phyloP scores from a whole-genome alignment of 345 rosid species.

The Populus simonii region DNA sequence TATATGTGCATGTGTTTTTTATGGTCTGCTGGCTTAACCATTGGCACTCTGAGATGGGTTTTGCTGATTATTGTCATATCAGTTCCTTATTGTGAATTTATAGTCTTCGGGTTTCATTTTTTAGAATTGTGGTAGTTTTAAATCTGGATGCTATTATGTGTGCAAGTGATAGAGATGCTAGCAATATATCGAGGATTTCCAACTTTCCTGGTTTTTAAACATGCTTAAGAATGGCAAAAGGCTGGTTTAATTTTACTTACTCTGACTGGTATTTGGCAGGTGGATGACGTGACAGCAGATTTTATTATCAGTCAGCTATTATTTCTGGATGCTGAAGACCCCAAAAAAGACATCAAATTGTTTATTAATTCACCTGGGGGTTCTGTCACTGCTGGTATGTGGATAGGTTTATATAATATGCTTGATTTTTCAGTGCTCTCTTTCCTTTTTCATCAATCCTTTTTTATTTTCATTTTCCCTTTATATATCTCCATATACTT shows the following conservation, averaged over 20 bases:
- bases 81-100: background rate
- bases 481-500: background rate
- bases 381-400: slow-evolving; percentile 78
- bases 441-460: no score
- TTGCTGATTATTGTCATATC: background rate
- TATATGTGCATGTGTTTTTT: no score
- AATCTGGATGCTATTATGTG: background rate
- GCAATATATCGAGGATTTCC: background rate
- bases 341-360: slow-evolving; percentile 67
- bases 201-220: background rate
- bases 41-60: background rate
- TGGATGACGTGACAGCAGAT: slow-evolving; percentile 85
- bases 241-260: slow-evolving; percentile 1
- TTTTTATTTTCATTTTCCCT: background rate
- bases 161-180: background rate
- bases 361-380: slow-evolving; percentile 96
- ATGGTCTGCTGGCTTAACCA: background rate
- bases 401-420: background rate
- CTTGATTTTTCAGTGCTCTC: background rate
- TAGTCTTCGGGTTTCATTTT: background rate
- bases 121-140: no score
- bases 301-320: slow-evolving; percentile 85
- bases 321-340: slow-evolving; percentile 81
- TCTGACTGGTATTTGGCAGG: slow-evolving; percentile 39
- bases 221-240: background rate